Percentiles rank a stretch among this genome's conserved stretches.
Conservation (phyloP, 164 flowering plant genomes). For the Euptelea pleiosperma region DNA sequence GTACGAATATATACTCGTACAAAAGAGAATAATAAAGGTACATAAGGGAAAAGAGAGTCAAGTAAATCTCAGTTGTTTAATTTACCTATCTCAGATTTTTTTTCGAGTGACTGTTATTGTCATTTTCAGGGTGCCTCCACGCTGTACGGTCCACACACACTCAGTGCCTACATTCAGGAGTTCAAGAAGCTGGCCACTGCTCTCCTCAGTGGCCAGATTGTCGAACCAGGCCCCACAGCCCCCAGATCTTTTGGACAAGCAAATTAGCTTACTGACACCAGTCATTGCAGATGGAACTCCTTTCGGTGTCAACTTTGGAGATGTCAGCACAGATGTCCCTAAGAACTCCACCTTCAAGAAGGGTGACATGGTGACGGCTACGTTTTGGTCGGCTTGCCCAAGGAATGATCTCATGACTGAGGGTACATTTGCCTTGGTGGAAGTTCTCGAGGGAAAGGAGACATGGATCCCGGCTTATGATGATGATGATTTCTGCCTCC, state of each 20-base stretch:
- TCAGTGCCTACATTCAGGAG: constrained; percentile 89
- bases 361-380: constrained; percentile 59
- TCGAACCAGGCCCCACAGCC: constrained; percentile 69
- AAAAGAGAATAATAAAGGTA: too few species aligned
- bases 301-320: constrained; percentile 72
- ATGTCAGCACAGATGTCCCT: constrained; percentile 62
- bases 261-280: constrained; percentile 76
- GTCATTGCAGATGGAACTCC: constrained; percentile 80
- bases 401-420: constrained; percentile 95
- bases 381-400: constrained; percentile 93
- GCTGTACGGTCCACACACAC: constrained; percentile 87
- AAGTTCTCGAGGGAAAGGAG: constrained; percentile 53
- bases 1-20: too few species aligned
- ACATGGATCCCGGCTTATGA: constrained; percentile 82
- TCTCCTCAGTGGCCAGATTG: constrained; percentile 43
- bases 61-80: too few species aligned
- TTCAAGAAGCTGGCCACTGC: constrained; percentile 81
- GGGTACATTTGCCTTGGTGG: constrained; percentile 90
- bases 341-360: constrained; percentile 64
- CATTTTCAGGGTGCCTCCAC: constrained; percentile 86
- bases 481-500: constrained; percentile 90
- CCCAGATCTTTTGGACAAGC: constrained; percentile 81
- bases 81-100: too few species aligned
- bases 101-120: neutral
- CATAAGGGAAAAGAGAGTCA: too few species aligned